Evolutionary conservation across 495 filamentous ascomycete genomes (phyloP).

Genomic region (Aspergillus heteromorphus): DNA sequence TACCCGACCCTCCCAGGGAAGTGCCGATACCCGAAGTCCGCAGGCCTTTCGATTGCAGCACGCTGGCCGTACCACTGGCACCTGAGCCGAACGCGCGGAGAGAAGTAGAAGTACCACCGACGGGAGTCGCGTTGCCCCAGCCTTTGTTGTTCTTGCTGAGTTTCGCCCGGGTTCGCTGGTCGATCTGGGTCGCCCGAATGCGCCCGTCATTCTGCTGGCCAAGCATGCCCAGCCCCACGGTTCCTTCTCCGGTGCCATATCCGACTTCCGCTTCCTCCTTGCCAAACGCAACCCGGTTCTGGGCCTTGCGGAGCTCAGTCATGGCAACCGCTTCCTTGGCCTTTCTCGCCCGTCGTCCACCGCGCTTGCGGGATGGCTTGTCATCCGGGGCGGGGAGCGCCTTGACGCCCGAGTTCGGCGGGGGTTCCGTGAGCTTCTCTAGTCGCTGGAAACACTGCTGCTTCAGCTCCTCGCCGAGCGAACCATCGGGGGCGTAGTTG

Average conservation of each 20-base stretch:
- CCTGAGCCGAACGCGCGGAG: slow-evolving; percentile 71
- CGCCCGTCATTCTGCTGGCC: slow-evolving; percentile 81
- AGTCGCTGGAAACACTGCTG: slow-evolving; percentile 77
- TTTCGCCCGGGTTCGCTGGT: slow-evolving; percentile 87
- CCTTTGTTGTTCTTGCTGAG: slow-evolving; percentile 93
- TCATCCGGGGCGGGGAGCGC: slow-evolving; percentile 93
- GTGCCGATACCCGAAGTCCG: slow-evolving; percentile 70
- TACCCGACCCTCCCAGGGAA: slow-evolving; percentile 58
- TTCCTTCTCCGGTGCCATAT: slow-evolving; percentile 81
- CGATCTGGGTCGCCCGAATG: slow-evolving; percentile 81
- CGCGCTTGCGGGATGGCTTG: slow-evolving; percentile 89
- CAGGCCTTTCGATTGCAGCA: slow-evolving; percentile 67
- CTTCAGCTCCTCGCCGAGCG: slow-evolving; percentile 76
- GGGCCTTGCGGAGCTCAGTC: slow-evolving; percentile 93
- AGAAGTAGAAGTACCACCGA: slow-evolving; percentile 62
- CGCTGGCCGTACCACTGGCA: slow-evolving; percentile 54
- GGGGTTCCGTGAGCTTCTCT: slow-evolving; percentile 93
- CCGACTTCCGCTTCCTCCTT: slow-evolving; percentile 94
- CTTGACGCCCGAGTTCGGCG: slow-evolving; percentile 80
- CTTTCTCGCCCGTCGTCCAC: slow-evolving; percentile 84
- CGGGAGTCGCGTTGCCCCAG: slow-evolving; percentile 74
- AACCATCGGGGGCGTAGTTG: slow-evolving; percentile 77
- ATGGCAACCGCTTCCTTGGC: slow-evolving; percentile 96
- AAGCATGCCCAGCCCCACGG: slow-evolving; percentile 90
- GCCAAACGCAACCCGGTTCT: slow-evolving; percentile 93